These are phyloP conservation scores for Medicago ruthenica DNA, from an alignment of 306 rosid genomes.

Conservation along the genomic window DNA sequence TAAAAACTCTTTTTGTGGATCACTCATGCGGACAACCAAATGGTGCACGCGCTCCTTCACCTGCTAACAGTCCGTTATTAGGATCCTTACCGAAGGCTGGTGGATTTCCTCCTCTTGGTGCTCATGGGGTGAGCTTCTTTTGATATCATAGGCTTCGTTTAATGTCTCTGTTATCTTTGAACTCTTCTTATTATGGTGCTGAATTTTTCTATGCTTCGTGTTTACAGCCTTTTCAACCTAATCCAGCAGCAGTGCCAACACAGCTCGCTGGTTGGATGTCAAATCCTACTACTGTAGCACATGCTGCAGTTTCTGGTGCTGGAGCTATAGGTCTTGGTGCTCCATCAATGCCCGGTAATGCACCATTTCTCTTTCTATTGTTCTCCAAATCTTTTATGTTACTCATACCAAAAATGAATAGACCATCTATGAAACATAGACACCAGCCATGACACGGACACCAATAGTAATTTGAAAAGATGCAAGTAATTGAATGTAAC, in stretches of 20 bases:
- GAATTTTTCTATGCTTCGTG: slow-evolving; percentile 32
- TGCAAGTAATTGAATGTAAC: not conserved
- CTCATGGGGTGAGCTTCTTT: slow-evolving; percentile 80
- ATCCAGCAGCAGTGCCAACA: slow-evolving; percentile 80
- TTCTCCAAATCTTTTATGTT: slow-evolving; percentile 20
- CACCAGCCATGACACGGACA: not conserved
- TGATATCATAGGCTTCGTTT: slow-evolving; percentile 27
- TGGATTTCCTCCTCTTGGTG: slow-evolving; percentile 94
- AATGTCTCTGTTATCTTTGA: slow-evolving; percentile 13
- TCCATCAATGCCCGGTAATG: slow-evolving; percentile 89
- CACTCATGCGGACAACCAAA: slow-evolving; percentile 98
- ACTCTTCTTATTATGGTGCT: slow-evolving; percentile 24
- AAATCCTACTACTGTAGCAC: slow-evolving; percentile 86
- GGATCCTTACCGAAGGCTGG: slow-evolving; percentile 94
- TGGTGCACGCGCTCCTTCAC: slow-evolving; percentile 97
- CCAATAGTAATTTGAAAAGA: not conserved
- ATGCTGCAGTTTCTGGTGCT: slow-evolving; percentile 89
- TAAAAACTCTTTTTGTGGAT: slow-evolving; percentile 97
- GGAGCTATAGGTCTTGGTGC: slow-evolving; percentile 95
- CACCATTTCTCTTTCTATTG: slow-evolving; percentile 35
- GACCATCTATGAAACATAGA: not conserved
- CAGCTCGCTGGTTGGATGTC: slow-evolving; percentile 99
- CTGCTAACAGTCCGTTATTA: slow-evolving; percentile 86
- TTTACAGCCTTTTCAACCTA: slow-evolving; percentile 90
- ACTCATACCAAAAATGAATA: slow-evolving; percentile 11